Percentiles rank a stretch among this genome's conserved stretches.
Evolutionary conservation across 2,329 filamentous ascomycete genomes (phyloP).

Genomic region (Colletotrichum theobromicola): DNA sequence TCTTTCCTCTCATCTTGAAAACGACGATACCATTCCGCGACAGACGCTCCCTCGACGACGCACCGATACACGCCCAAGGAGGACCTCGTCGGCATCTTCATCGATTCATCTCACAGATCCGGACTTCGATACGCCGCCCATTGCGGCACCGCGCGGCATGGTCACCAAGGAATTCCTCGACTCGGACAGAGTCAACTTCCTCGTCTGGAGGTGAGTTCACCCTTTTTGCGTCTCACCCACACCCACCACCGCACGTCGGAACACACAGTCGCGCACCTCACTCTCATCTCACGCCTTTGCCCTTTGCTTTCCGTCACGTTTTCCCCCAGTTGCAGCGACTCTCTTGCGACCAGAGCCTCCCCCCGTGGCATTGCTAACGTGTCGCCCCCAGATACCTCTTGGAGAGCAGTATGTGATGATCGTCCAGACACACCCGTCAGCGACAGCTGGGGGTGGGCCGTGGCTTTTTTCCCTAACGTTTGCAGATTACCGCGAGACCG

Average conservation of each 20-base stretch:
- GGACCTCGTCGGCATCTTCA: neutral
- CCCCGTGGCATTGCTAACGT: conserved; percentile 20
- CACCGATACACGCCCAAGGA: neutral
- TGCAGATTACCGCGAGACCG: conserved; percentile 71
- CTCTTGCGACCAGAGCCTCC: neutral
- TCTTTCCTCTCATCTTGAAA: conserved; percentile 24
- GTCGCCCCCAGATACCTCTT: conserved; percentile 56
- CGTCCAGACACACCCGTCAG: conserved; percentile 3
- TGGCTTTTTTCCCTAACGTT: conserved; percentile 10
- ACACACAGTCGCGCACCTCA: conserved; percentile 9
- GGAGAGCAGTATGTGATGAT: conserved; percentile 62
- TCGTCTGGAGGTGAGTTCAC: conserved; percentile 71
- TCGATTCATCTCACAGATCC: neutral
- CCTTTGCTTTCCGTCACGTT: neutral
- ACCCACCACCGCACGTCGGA: neutral
- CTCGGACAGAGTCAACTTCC: conserved; percentile 72
- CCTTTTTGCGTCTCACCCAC: conserved; percentile 25
- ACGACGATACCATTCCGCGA: conserved; percentile 8
- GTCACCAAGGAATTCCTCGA: conserved; percentile 68
- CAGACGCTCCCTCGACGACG: conserved; percentile 11
- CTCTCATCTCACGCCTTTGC: conserved; percentile 3
- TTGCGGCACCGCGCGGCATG: conserved; percentile 21
- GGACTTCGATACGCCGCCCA: conserved; percentile 18
- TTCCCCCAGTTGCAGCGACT: neutral
- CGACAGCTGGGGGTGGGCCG: conserved; percentile 16